Evolutionary conservation across 257 asterid genomes (phyloP).

Genomic region (Mitragyna speciosa): DNA sequence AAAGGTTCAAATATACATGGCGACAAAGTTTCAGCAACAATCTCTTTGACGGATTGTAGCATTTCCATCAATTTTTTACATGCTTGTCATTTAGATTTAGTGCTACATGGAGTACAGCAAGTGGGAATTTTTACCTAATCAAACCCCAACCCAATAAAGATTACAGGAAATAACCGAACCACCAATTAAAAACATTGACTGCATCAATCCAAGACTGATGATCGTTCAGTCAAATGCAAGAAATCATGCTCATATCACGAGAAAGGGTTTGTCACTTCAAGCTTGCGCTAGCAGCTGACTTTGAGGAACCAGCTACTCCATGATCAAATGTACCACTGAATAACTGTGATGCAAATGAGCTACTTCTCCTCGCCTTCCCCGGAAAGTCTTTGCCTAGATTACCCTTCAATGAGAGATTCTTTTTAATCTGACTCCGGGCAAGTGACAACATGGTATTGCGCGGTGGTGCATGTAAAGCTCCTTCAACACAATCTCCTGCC

Average conservation of each 20-base stretch:
- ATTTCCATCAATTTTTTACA: slow-evolving; percentile 19
- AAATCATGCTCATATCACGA: background rate
- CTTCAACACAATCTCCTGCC: slow-evolving; percentile 89
- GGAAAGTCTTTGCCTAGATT: slow-evolving; percentile 55
- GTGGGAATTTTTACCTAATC: slow-evolving; percentile 3
- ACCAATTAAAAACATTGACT: background rate
- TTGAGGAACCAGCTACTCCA: slow-evolving; percentile 59
- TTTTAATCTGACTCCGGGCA: slow-evolving; percentile 57
- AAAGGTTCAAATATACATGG: background rate
- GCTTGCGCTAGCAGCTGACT: slow-evolving; percentile 24
- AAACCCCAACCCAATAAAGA: background rate
- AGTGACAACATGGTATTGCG: slow-evolving; percentile 65
- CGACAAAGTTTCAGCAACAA: background rate
- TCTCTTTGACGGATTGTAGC: background rate
- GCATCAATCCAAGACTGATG: background rate
- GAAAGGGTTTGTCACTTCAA: slow-evolving; percentile 13
- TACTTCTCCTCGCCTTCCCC: slow-evolving; percentile 60
- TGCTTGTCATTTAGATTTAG: background rate
- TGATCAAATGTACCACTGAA: slow-evolving; percentile 51
- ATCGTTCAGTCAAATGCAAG: background rate
- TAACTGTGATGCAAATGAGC: slow-evolving; percentile 59
- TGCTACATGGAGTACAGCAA: slow-evolving; percentile 12
- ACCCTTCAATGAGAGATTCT: slow-evolving; percentile 59
- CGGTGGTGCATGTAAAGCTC: slow-evolving; percentile 64
- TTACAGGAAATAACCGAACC: background rate